Percentiles rank a stretch among this genome's conserved stretches.
Evolutionary conservation across 768 basidiomycete genomes (phyloP).

Genomic region (Pisolithus marmoratus): DNA sequence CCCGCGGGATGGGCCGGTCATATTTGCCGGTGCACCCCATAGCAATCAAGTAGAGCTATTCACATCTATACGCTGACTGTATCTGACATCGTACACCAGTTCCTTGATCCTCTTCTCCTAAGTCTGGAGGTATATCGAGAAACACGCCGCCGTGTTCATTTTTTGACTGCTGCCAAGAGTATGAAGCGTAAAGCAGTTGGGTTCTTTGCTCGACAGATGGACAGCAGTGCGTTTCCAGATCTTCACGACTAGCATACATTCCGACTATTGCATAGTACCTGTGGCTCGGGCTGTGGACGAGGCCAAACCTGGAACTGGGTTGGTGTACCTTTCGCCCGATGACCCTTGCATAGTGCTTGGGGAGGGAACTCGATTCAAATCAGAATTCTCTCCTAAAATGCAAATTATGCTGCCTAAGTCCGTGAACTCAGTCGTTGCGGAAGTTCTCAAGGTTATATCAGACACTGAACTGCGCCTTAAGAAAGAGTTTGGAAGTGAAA

Average conservation of each 20-base stretch:
- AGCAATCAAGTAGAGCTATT: constrained; percentile 65
- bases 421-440: constrained; percentile 69
- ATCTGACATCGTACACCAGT: constrained; percentile 42
- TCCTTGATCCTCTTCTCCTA: constrained; percentile 85
- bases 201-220: constrained; percentile 75
- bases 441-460: constrained; percentile 84
- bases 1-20: constrained; percentile 82
- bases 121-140: constrained; percentile 83
- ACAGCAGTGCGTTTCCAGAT: constrained; percentile 59
- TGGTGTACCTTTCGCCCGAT: constrained; percentile 59
- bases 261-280: constrained; percentile 56
- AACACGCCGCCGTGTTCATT: constrained; percentile 73
- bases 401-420: constrained; percentile 85
- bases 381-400: constrained; percentile 69
- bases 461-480: constrained; percentile 82
- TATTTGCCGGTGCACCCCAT: constrained; percentile 92
- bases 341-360: constrained; percentile 84
- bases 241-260: neutral
- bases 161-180: constrained; percentile 86
- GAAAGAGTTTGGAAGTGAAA: constrained; percentile 81
- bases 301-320: constrained; percentile 70
- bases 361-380: constrained; percentile 69
- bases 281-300: constrained; percentile 88
- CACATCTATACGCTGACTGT: constrained; percentile 1
- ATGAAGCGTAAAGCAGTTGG: constrained; percentile 78